These are phyloP conservation scores for Colletotrichum tropicale DNA, from an alignment of 2,329 filamentous ascomycete genomes.

Conservation along the genomic window DNA sequence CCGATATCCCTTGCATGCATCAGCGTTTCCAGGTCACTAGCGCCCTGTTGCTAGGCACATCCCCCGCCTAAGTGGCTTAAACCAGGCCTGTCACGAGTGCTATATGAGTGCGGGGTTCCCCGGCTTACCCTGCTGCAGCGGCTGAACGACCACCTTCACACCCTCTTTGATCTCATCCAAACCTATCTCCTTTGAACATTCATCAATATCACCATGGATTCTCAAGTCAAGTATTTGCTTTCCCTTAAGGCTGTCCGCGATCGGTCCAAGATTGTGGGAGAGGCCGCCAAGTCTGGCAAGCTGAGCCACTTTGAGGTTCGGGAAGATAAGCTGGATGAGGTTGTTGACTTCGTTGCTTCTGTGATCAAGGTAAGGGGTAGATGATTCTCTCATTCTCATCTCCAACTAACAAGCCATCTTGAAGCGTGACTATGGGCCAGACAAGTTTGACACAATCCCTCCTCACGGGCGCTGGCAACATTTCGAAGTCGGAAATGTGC, in stretches of 20 bases:
- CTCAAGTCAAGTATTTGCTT: slow-evolving; percentile 35
- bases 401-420: not conserved
- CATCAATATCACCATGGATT: not conserved
- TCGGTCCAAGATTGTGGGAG: slow-evolving; percentile 33
- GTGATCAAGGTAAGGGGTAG: slow-evolving; percentile 45
- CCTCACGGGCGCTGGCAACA: slow-evolving; percentile 67
- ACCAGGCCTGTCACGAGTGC: not conserved
- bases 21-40: not conserved
- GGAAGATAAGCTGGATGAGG: slow-evolving; percentile 37
- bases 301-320: slow-evolving; percentile 48
- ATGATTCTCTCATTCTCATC: not conserved
- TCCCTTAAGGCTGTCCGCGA: slow-evolving; percentile 40
- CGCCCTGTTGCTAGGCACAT: not conserved
- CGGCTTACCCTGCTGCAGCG: not conserved
- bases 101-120: not conserved
- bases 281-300: slow-evolving; percentile 39
- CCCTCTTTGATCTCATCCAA: not conserved
- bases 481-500: slow-evolving; percentile 60
- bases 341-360: slow-evolving; percentile 44
- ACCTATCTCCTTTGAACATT: not conserved
- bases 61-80: not conserved
- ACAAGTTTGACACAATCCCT: slow-evolving; percentile 51
- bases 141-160: not conserved
- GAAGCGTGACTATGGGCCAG: slow-evolving; percentile 56
- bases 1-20: not conserved